Conservation (phyloP, 2,329 filamentous ascomycete genomes). For the Escovopsis weberi region DNA sequence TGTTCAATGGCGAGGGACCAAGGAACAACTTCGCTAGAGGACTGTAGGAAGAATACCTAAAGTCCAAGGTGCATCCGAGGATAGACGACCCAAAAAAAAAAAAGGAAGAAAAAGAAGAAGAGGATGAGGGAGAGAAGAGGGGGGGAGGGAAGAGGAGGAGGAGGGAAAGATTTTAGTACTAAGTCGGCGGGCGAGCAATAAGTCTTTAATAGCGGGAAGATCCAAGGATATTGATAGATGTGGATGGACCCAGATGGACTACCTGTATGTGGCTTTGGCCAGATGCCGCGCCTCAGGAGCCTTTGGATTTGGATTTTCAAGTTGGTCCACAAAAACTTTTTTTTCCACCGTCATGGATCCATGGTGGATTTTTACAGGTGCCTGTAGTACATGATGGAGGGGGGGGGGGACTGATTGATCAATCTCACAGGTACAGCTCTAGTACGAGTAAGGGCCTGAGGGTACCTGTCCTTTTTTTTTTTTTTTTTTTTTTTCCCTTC, state of each 20-base stretch:
- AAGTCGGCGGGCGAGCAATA: conserved; percentile 7
- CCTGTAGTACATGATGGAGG: no score
- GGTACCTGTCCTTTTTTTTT: no score
- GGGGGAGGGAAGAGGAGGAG: neutral
- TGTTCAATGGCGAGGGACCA: conserved; percentile 20
- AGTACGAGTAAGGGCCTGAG: no score
- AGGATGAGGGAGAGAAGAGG: neutral
- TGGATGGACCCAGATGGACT: no score
- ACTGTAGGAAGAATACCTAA: conserved; percentile 12
- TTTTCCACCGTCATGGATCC: neutral
- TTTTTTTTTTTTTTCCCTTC: no score
- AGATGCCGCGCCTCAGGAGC: no score
- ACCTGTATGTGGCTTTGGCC: no score
- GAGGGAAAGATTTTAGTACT: conserved; percentile 2
- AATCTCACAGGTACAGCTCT: no score
- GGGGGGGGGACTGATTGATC: no score
- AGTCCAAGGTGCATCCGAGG: conserved; percentile 27
- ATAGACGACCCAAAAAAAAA: conserved; percentile 25
- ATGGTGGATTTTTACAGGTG: no score
- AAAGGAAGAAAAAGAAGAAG: conserved; percentile 6
- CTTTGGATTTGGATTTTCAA: neutral
- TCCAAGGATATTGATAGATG: no score
- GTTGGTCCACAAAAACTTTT: conserved; percentile 8
- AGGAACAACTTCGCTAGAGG: conserved; percentile 17
- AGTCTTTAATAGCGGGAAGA: conserved; percentile 16